Evolutionary conservation across 169 alveolate genomes (phyloP).

Genomic region (Plasmodium gonderi): DNA sequence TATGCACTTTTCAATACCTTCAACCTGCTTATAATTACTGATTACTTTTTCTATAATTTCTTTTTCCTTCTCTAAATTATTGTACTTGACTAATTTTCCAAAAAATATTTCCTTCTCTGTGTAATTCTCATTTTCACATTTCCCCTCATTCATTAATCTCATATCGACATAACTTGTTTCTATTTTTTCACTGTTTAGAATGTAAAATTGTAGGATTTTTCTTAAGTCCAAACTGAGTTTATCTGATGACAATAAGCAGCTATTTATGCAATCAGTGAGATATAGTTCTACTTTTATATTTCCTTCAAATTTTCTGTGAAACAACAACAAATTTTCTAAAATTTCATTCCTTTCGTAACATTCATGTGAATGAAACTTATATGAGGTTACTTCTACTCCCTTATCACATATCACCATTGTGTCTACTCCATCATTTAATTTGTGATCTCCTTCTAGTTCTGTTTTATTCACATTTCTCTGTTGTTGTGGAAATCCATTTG

Average conservation of each 20-base stretch:
- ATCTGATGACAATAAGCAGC: conserved; percentile 16
- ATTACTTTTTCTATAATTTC: conserved; percentile 45
- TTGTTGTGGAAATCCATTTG: too few relatives aligned
- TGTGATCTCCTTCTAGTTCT: neutral
- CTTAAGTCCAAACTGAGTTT: neutral
- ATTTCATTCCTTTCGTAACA: neutral
- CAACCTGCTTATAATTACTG: neutral
- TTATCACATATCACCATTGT: neutral
- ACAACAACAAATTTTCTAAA: neutral
- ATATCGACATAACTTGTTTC: conserved; percentile 32
- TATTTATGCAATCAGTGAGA: conserved; percentile 39
- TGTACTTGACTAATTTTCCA: conserved; percentile 13
- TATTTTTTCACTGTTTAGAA: conserved; percentile 26
- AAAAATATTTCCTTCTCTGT: conserved; percentile 51
- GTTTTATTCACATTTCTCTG: neutral
- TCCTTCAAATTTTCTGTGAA: conserved; percentile 4
- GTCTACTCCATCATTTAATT: neutral
- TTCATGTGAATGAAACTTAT: neutral
- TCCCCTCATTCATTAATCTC: neutral
- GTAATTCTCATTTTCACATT: conserved; percentile 10
- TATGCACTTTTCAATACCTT: conserved; percentile 17
- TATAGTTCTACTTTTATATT: conserved; percentile 44
- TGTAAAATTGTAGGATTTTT: conserved; percentile 17
- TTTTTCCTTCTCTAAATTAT: conserved; percentile 35
- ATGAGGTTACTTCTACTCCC: neutral